Base-by-base conservation (phyloP, 108 stramenopile genomes). In the Thalassiosira profunda region DNA sequence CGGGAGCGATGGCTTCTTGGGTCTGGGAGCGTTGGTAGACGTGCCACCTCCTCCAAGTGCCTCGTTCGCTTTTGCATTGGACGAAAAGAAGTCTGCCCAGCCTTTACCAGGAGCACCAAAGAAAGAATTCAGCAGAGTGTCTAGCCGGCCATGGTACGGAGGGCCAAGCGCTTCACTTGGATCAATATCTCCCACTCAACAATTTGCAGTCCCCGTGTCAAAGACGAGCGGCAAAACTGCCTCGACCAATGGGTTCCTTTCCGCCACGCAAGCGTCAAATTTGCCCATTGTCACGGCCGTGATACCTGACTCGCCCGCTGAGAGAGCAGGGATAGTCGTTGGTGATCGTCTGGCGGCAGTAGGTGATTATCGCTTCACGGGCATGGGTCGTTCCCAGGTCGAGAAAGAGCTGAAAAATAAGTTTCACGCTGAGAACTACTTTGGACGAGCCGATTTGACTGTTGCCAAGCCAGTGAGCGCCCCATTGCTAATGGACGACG, bases 311-410 rank as follows among this genome's bases (percentile, higher is more conserved):
- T 84, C 79, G 18, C 85, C 86, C 7, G 92, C 92, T 1, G 92
- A 93, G 76, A 85, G 89, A 31, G 71, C 83, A n/a, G 92, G 92
- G 8, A 47, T 93, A 14, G 81, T 86, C 3, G 92, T 93, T 6
- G 92, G 92, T 5, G 92, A 93, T 79, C 81, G 87, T n/a, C 87
- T 93, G n/a, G 86, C 85, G 0, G 79, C 87, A 1, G 77, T 93
- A 15, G 89, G 87, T 10, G 34, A 75, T 4, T 73, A 87, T 58
- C 77, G 60, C 23, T 90, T 90, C 66, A 58, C 84, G 33, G 88
- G 85, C 9, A 72, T 74, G 57, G 74, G 67, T 11, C 57, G 55
- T 25, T 15, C 65, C 1, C 71, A 81, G 18, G 78, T 92, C 0
- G 23, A 57, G 20, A 70, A 60, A 56, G 33, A 49, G 7, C 36